Evolutionary conservation across 305 asterid species (phyloP).

Genomic region (Striga hermonthica): DNA sequence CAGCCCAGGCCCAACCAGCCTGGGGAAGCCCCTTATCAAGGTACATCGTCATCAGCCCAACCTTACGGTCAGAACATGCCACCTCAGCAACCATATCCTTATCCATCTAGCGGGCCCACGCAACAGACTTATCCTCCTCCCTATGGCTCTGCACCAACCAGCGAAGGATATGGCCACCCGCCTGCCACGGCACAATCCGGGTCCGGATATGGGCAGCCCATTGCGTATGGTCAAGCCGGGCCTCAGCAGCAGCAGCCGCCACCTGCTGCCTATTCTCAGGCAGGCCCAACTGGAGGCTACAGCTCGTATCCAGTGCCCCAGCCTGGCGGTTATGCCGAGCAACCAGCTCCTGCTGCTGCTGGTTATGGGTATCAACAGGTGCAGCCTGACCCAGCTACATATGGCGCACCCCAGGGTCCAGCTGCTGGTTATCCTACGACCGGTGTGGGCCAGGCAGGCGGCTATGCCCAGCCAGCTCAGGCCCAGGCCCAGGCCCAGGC

Average conservation of each 20-base stretch:
- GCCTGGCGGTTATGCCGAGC: slow-evolving; percentile 68
- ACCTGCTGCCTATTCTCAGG: slow-evolving; percentile 53
- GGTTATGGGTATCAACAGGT: slow-evolving; percentile 82
- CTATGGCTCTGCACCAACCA: slow-evolving; percentile 53
- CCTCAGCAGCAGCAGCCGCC: slow-evolving; percentile 40
- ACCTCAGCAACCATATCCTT: slow-evolving; percentile 68
- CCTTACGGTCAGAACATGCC: slow-evolving; percentile 57
- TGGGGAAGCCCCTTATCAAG: slow-evolving; percentile 66
- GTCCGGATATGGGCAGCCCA: slow-evolving; percentile 67
- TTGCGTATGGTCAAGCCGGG: slow-evolving; percentile 49
- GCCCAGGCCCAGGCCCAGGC: slow-evolving; percentile 50
- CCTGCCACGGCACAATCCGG: slow-evolving; percentile 55
- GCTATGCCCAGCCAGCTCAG: slow-evolving; percentile 46
- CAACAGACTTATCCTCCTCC: slow-evolving; percentile 61
- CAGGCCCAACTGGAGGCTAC: slow-evolving; percentile 57
- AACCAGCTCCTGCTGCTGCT: slow-evolving; percentile 58
- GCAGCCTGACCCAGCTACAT: slow-evolving; percentile 54
- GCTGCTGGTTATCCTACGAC: slow-evolving; percentile 36
- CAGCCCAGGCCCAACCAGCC: slow-evolving; percentile 74
- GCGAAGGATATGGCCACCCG: slow-evolving; percentile 63
- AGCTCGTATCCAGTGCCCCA: slow-evolving; percentile 71
- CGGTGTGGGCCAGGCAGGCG: slow-evolving; percentile 31
- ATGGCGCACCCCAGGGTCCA: slow-evolving; percentile 47
- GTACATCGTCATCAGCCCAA: slow-evolving; percentile 53
- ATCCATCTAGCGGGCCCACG: slow-evolving; percentile 52